These are phyloP conservation scores for Pichia gijzeniarum DNA, from an alignment of 805 yeast genomes.

Conservation along the genomic window DNA sequence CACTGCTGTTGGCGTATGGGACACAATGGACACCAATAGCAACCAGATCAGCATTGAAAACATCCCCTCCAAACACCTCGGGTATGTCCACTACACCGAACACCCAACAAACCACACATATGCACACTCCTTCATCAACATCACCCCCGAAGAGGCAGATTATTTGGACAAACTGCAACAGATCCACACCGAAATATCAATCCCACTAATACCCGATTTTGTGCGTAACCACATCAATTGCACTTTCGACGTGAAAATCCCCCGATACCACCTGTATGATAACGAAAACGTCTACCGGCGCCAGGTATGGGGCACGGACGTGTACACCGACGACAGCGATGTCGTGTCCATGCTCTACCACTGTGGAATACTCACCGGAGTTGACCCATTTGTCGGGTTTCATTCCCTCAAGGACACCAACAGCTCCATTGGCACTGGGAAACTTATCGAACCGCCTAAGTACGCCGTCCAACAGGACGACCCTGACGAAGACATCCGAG, in stretches of 20 bases:
- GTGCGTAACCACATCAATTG: conserved; percentile 28
- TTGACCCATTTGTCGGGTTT: conserved; percentile 20
- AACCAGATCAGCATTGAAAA: neutral
- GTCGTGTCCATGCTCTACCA: conserved; percentile 69
- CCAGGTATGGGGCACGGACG: conserved; percentile 83
- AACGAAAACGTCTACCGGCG: conserved; percentile 42
- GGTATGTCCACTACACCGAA: conserved; percentile 52
- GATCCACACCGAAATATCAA: neutral
- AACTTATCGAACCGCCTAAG: conserved; percentile 28
- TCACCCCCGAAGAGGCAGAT: conserved; percentile 17
- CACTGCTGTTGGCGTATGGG: no score
- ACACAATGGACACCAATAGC: no score
- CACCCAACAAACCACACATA: conserved; percentile 42
- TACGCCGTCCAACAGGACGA: conserved; percentile 28
- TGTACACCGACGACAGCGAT: conserved; percentile 93
- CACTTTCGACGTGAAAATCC: conserved; percentile 50
- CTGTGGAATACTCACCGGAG: conserved; percentile 52
- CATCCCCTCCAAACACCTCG: conserved; percentile 34
- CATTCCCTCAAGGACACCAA: conserved; percentile 11
- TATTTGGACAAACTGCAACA: conserved; percentile 2
- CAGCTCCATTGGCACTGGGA: no score
- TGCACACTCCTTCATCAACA: conserved; percentile 17
- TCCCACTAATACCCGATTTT: conserved; percentile 2
- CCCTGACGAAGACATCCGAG: conserved; percentile 24
- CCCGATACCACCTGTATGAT: conserved; percentile 36